Percentiles rank a stretch among this genome's conserved stretches.
phyloP scores from a whole-genome alignment of 2,329 filamentous ascomycete species.

The Paraconiothyrium brasiliense region DNA sequence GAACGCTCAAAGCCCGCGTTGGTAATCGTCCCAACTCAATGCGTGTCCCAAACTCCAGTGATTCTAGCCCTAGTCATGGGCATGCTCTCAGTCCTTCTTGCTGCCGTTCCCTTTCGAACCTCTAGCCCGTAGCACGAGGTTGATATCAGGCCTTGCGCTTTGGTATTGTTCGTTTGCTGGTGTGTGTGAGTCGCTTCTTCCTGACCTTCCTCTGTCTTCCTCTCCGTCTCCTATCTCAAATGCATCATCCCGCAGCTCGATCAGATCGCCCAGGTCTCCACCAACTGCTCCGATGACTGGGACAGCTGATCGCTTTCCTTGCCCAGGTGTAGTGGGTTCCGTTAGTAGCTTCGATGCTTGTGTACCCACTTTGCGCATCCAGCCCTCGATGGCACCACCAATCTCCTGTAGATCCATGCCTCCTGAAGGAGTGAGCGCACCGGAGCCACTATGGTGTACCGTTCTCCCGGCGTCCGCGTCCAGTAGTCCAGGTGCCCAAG shows the following conservation, averaged over 20 bases:
- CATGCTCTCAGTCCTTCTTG: constrained; percentile 42
- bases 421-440: constrained; percentile 39
- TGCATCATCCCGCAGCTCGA: constrained; percentile 72
- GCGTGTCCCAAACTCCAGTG: constrained; percentile 14
- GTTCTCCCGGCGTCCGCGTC: constrained; percentile 42
- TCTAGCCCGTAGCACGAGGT: constrained; percentile 41
- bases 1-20: constrained; percentile 22
- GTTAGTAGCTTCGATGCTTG: constrained; percentile 60
- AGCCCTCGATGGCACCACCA: constrained; percentile 86
- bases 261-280: constrained; percentile 69
- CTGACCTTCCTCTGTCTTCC: constrained; percentile 37
- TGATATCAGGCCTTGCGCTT: constrained; percentile 42
- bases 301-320: constrained; percentile 41
- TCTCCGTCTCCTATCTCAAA: constrained; percentile 53
- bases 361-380: constrained; percentile 83
- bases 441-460: constrained; percentile 40
- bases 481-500: constrained; percentile 49
- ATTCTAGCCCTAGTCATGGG: neutral
- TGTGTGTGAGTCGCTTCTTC: constrained; percentile 24
- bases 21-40: constrained; percentile 10
- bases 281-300: constrained; percentile 52
- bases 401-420: constrained; percentile 76
- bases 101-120: constrained; percentile 32
- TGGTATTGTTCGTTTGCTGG: constrained; percentile 42
- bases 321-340: constrained; percentile 42